A percentile compares a stretch with the other conserved stretches of the same genome.
These are phyloP conservation scores for Globisporangium nunn DNA, from an alignment of 352 stramenopile genomes.

Conservation along the genomic window DNA sequence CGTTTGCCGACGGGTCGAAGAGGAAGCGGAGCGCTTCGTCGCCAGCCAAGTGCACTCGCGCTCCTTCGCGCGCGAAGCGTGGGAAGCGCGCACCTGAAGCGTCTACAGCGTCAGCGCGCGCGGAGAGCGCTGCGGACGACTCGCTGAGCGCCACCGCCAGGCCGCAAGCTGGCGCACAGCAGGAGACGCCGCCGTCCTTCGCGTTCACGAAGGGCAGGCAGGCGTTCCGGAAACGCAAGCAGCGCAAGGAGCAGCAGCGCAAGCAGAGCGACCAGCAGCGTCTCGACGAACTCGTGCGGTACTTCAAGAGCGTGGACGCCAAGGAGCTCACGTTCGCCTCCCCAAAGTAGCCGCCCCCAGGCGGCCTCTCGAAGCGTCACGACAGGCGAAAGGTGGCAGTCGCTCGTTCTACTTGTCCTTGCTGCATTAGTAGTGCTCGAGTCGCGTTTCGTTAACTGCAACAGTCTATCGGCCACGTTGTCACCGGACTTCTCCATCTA, in stretches of 20 bases:
- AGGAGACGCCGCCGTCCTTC: slow-evolving; percentile 52
- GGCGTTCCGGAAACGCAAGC: slow-evolving; percentile 36
- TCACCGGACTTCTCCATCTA: background rate
- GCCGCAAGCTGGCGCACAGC: slow-evolving; percentile 9
- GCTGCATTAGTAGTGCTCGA: too few species aligned
- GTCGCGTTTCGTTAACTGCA: background rate
- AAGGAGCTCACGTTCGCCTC: slow-evolving; percentile 39
- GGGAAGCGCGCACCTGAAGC: background rate
- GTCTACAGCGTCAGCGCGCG: too few species aligned
- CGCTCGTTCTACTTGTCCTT: too few species aligned
- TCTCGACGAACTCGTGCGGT: slow-evolving; percentile 48
- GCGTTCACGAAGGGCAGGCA: slow-evolving; percentile 37
- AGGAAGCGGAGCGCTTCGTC: background rate
- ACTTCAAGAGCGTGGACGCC: slow-evolving; percentile 56
- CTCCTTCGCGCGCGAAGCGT: slow-evolving; percentile 1
- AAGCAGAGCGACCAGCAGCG: slow-evolving; percentile 37
- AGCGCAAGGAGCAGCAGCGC: slow-evolving; percentile 17
- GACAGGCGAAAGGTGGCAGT: too few species aligned
- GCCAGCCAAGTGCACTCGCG: background rate
- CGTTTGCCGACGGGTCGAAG: background rate
- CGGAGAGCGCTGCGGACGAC: too few species aligned
- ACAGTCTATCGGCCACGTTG: slow-evolving; percentile 3
- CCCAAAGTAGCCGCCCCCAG: slow-evolving; percentile 3
- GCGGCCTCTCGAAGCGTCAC: too few species aligned
- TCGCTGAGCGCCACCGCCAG: slow-evolving; percentile 4